Percentiles rank a stretch among this genome's conserved stretches.
These are phyloP conservation scores for Ogataea polymorpha DNA, from an alignment of 805 yeast species.

Conservation along the genomic window DNA sequence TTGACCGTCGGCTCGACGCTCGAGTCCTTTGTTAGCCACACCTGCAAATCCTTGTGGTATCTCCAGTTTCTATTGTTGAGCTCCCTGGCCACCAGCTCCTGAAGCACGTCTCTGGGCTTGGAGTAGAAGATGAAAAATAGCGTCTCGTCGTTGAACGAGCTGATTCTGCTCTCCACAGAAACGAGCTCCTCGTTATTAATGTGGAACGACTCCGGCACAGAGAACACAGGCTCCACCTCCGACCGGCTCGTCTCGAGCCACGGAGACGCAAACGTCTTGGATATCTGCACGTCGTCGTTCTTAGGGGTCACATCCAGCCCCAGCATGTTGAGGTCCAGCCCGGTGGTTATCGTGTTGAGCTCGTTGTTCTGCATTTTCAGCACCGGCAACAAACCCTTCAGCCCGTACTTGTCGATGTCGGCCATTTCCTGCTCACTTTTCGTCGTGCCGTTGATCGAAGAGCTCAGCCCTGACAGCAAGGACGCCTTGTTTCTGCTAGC, in stretches of 20 bases:
- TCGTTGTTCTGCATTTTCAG: slow-evolving; percentile 62
- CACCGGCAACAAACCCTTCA: slow-evolving; percentile 59
- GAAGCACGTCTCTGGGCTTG: slow-evolving; percentile 87
- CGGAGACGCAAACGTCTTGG: slow-evolving; percentile 79
- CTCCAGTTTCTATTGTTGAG: slow-evolving; percentile 93
- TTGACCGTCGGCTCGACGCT: slow-evolving; percentile 83
- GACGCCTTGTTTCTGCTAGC: slow-evolving; percentile 12
- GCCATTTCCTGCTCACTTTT: slow-evolving; percentile 1
- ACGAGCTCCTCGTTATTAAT: slow-evolving; percentile 23
- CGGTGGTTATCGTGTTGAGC: slow-evolving; percentile 64
- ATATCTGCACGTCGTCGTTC: slow-evolving; percentile 40
- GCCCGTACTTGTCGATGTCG: slow-evolving; percentile 63
- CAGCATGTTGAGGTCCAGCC: slow-evolving; percentile 65
- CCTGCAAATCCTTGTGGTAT: slow-evolving; percentile 90
- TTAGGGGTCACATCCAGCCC: slow-evolving; percentile 57
- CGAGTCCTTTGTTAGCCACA: slow-evolving; percentile 95
- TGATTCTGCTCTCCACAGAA: slow-evolving; percentile 39
- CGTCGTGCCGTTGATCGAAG: slow-evolving; percentile 3
- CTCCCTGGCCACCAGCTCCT: slow-evolving; percentile 91
- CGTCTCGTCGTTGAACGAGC: slow-evolving; percentile 82
- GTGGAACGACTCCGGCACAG: slow-evolving; percentile 56
- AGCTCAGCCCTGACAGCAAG: slow-evolving; percentile 13
- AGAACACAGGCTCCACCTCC: slow-evolving; percentile 83
- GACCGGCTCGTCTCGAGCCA: slow-evolving; percentile 92
- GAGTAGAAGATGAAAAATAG: slow-evolving; percentile 90